phyloP scores from a whole-genome alignment of 192 early-diverging fungal species.

The Backusella westeae region DNA sequence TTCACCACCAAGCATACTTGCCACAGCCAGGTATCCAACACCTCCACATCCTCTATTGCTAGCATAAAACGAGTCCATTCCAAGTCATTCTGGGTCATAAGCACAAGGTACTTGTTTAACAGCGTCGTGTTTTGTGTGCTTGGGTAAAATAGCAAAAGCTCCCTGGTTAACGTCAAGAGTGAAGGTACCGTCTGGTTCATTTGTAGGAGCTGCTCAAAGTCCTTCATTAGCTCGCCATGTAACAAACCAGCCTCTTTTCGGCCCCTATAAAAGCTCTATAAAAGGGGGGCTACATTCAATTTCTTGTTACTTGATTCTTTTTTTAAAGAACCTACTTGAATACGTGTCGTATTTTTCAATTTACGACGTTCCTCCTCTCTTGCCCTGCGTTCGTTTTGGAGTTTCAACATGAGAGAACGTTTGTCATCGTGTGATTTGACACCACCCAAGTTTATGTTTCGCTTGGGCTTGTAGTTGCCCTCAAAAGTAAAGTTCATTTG shows the following conservation, averaged over 20 bases:
- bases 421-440: constrained; percentile 65
- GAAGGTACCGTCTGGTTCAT: background rate
- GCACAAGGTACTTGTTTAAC: background rate
- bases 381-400: constrained; percentile 67
- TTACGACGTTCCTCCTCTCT: constrained; percentile 69
- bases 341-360: constrained; percentile 50
- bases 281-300: no score
- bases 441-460: constrained; percentile 84
- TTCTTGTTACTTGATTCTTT: no score
- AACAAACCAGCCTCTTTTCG: constrained; percentile 33
- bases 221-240: constrained; percentile 16
- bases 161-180: background rate
- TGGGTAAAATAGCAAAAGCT: constrained; percentile 12
- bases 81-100: background rate
- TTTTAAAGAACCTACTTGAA: constrained; percentile 53
- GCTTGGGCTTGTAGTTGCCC: constrained; percentile 73
- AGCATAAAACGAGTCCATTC: constrained; percentile 4
- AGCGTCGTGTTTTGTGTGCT: background rate
- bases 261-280: constrained; percentile 60
- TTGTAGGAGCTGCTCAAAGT: constrained; percentile 6
- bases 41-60: background rate
- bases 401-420: constrained; percentile 60
- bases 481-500: constrained; percentile 64
- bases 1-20: constrained; percentile 5
- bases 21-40: background rate